Evolutionary conservation across 2,329 filamentous ascomycete species (phyloP).

Genomic region (Xylariomycetidae sp.): DNA sequence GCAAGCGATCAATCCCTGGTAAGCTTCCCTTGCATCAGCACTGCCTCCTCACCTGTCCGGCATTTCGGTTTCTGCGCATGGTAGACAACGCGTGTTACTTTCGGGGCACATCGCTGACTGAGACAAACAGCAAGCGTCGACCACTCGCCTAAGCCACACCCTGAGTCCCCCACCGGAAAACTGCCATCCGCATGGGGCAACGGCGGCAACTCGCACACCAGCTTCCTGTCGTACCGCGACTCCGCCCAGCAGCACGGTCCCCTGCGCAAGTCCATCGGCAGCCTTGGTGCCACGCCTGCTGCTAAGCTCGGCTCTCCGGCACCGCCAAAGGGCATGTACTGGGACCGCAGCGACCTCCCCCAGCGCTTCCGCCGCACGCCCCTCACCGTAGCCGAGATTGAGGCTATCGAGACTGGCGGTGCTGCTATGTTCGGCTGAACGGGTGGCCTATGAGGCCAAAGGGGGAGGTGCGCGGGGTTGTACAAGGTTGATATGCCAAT

Average conservation of each 20-base stretch:
- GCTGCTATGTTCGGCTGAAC: constrained; percentile 51
- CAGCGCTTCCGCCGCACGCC: constrained; percentile 70
- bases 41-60: neutral
- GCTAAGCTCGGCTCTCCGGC: constrained; percentile 65
- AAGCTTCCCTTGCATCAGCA: no score
- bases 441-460: no score
- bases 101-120: no score
- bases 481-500: no score
- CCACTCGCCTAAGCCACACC: constrained; percentile 68
- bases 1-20: constrained; percentile 55
- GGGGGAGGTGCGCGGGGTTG: no score
- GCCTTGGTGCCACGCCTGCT: constrained; percentile 54
- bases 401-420: constrained; percentile 90
- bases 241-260: constrained; percentile 74
- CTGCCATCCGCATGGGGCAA: constrained; percentile 51
- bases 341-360: constrained; percentile 86
- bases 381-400: constrained; percentile 80
- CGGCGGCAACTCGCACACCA: constrained; percentile 42
- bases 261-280: constrained; percentile 53
- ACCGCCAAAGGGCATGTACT: constrained; percentile 68
- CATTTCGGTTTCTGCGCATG: no score
- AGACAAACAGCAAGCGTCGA: constrained; percentile 55
- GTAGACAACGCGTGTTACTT: no score
- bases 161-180: constrained; percentile 58
- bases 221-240: constrained; percentile 72